Conservation (phyloP, 352 stramenopile genomes). For the Pythium aquatile region DNA sequence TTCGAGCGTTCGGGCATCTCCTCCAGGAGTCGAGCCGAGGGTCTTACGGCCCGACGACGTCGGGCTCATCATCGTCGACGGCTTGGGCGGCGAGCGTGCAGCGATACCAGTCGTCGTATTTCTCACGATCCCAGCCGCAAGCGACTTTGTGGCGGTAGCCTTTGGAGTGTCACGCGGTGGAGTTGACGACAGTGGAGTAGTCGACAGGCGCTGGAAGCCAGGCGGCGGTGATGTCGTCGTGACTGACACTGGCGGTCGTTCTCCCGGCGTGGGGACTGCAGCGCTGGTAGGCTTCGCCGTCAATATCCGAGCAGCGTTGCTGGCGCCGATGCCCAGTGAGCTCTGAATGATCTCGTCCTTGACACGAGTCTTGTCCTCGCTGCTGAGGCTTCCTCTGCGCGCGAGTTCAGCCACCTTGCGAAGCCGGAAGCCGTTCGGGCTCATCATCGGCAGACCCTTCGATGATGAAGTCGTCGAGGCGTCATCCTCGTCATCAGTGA, state of each 20-base stretch:
- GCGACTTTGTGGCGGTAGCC: slow-evolving; percentile 46
- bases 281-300: slow-evolving; percentile 37
- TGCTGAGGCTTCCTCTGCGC: slow-evolving; percentile 74
- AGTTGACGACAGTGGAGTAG: slow-evolving; percentile 21
- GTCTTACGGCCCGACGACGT: slow-evolving; percentile 30
- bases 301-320: slow-evolving; percentile 55
- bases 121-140: slow-evolving; percentile 55
- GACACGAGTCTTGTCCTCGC: slow-evolving; percentile 76
- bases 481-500: slow-evolving; percentile 69
- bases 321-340: slow-evolving; percentile 73
- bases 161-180: slow-evolving; percentile 46
- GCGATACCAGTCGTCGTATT: slow-evolving; percentile 35
- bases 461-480: slow-evolving; percentile 57
- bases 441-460: slow-evolving; percentile 80
- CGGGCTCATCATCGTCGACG: slow-evolving; percentile 26
- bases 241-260: slow-evolving; percentile 25
- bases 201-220: slow-evolving; percentile 42
- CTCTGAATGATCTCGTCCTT: slow-evolving; percentile 89
- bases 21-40: slow-evolving; percentile 11
- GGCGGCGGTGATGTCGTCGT: slow-evolving; percentile 37
- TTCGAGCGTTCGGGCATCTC: slow-evolving; percentile 38
- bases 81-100: slow-evolving; percentile 30
- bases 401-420: slow-evolving; percentile 80
- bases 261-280: slow-evolving; percentile 22
- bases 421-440: slow-evolving; percentile 68